Conservation (phyloP, 2,329 filamentous ascomycete genomes). For the Apiospora kogelbergensis region DNA sequence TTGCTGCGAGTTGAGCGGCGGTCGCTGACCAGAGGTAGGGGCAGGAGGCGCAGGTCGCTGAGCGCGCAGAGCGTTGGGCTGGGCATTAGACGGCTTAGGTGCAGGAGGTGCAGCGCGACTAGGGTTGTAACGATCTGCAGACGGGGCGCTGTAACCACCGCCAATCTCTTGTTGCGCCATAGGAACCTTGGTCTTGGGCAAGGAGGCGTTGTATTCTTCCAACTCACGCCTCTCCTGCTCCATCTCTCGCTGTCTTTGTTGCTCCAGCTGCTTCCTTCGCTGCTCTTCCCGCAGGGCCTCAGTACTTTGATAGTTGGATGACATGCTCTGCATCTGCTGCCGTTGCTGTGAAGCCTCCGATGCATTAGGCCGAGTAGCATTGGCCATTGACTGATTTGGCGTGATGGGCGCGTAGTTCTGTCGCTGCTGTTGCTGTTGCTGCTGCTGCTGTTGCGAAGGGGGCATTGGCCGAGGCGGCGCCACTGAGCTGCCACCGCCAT, state of each 20-base stretch:
- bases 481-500: constrained; percentile 56
- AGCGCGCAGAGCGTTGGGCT: constrained; percentile 59
- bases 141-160: constrained; percentile 53
- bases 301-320: constrained; percentile 52
- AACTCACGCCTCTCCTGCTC: constrained; percentile 74
- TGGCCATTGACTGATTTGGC: constrained; percentile 35
- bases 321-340: constrained; percentile 58
- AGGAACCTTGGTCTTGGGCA: constrained; percentile 78
- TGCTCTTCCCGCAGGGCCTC: constrained; percentile 54
- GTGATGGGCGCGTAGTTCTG: constrained; percentile 36
- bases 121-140: constrained; percentile 75
- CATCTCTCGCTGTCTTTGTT: constrained; percentile 56
- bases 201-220: constrained; percentile 85
- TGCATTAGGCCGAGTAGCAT: constrained; percentile 44
- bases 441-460: constrained; percentile 42
- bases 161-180: constrained; percentile 89
- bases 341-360: constrained; percentile 52
- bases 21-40: constrained; percentile 46
- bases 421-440: constrained; percentile 27
- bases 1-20: constrained; percentile 49
- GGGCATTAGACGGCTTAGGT: constrained; percentile 59
- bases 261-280: constrained; percentile 62
- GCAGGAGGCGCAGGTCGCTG: constrained; percentile 83
- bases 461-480: constrained; percentile 69
- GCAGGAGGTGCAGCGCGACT: constrained; percentile 81